Evolutionary conservation across 768 basidiomycete species (phyloP).

Genomic region (Mrakia blollopis): DNA sequence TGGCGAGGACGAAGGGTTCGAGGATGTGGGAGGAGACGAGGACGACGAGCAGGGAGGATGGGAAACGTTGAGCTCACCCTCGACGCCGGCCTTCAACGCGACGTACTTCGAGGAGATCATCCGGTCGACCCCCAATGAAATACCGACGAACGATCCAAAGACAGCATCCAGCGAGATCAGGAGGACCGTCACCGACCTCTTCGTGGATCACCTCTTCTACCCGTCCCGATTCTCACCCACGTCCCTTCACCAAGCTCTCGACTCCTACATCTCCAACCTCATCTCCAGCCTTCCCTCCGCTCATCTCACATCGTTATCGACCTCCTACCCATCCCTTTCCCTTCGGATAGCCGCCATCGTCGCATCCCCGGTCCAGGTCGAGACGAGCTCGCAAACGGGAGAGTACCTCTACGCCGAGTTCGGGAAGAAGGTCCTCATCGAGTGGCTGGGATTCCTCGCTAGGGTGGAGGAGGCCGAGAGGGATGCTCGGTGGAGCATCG

Average conservation of each 20-base stretch:
- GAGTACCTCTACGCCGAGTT: conserved; percentile 51
- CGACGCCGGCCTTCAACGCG: conserved; percentile 51
- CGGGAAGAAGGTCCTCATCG: conserved; percentile 76
- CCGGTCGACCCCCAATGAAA: conserved; percentile 44
- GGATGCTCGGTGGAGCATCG: conserved; percentile 42
- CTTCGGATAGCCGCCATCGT: conserved; percentile 79
- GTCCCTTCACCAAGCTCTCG: conserved; percentile 73
- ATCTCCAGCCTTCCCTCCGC: conserved; percentile 48
- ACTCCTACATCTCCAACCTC: conserved; percentile 71
- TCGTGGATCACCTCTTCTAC: conserved; percentile 73
- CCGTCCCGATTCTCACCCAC: conserved; percentile 82
- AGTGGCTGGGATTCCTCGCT: conserved; percentile 95
- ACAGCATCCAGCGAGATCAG: conserved; percentile 47
- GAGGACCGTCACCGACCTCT: conserved; percentile 60
- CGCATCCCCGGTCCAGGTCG: conserved; percentile 73
- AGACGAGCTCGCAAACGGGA: conserved; percentile 70
- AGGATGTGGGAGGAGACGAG: not conserved
- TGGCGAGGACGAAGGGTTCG: not conserved
- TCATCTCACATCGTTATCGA: conserved; percentile 50
- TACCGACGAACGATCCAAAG: conserved; percentile 35
- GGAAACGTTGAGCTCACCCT: conserved; percentile 2
- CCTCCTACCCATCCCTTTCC: conserved; percentile 60
- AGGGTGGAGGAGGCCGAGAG: conserved; percentile 83
- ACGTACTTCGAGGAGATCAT: conserved; percentile 83
- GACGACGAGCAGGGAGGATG: not conserved